These are phyloP conservation scores for Backusella psychrophila DNA, from an alignment of 192 early-diverging fungal species.

Conservation along the genomic window DNA sequence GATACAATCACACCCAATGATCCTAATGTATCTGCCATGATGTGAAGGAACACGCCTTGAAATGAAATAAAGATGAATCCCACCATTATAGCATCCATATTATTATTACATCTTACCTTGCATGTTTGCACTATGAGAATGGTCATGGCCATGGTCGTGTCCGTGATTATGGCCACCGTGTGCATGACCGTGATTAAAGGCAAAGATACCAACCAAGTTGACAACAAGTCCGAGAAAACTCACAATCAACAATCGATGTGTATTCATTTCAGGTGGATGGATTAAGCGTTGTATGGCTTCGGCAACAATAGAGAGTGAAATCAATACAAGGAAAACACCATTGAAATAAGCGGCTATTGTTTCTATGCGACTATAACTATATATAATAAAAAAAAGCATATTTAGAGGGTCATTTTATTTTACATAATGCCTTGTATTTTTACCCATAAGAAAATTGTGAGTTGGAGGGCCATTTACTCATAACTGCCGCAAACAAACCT, in stretches of 20 bases:
- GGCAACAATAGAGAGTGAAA: constrained; percentile 88
- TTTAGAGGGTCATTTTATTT: too few species aligned
- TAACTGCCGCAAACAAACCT: constrained; percentile 83
- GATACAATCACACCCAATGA: constrained; percentile 96
- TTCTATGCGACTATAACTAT: constrained; percentile 87
- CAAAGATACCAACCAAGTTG: constrained; percentile 91
- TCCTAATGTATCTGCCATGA: constrained; percentile 92
- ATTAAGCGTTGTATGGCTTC: constrained; percentile 87
- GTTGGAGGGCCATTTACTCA: constrained; percentile 88
- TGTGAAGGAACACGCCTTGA: constrained; percentile 85
- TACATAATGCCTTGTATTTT: background rate
- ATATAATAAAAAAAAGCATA: background rate
- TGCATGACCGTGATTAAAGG: constrained; percentile 84
- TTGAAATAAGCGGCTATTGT: constrained; percentile 94
- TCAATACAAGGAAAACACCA: constrained; percentile 86
- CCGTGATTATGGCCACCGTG: constrained; percentile 55
- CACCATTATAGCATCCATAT: background rate
- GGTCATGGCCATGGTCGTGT: constrained; percentile 49
- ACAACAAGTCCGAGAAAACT: constrained; percentile 89
- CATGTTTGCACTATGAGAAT: constrained; percentile 81
- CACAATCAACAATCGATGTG: constrained; percentile 80
- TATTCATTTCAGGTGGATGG: constrained; percentile 84
- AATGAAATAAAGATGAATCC: background rate
- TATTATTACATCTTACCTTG: constrained; percentile 50
- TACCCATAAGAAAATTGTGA: constrained; percentile 75